Base-by-base conservation (phyloP, 2,329 filamentous ascomycete genomes). In the Epichloe glyceriae region DNA sequence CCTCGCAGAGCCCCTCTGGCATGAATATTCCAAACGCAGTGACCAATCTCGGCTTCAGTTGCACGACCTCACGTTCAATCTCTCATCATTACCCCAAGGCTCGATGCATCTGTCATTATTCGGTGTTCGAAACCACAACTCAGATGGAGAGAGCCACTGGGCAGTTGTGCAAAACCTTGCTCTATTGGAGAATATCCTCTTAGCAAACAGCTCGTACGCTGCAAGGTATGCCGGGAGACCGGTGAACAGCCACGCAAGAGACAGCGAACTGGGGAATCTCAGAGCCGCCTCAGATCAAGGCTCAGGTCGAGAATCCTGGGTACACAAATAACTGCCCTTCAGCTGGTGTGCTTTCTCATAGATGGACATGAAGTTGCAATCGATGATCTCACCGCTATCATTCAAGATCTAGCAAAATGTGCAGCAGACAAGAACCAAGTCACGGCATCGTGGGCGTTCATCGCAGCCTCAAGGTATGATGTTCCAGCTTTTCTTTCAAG, bases 371-470 rank as follows among this genome's bases (percentile, higher is more conserved):
- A 70, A 22, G 61, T 78, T 1, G 64, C 71, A 3, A 57, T 67
- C 34, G 75, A 82, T 34, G 76, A 79, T 11, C 67, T 84, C 26
- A 64, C 68, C 5, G 71, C 74, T 0, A 63, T 84, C 4, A 61
- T 93, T 3, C 71, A 74, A 8, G 74, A 77, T 42, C 67, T 94
- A 15, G 68, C 74, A 15, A 65, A 69, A 11, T 73, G 76, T 49
- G 78, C 85, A 42, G 74, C 78, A 10, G 85, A 93, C 60, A 90
- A 95, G 59, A 82, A 85, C 56, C 68, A 70, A 14, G 65, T 67
- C 8, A 70, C 83, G 40, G 78, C 83, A 7, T 87, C 83, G 0
- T 98, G 93, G 93, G 84, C 88, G 17, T 80, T 95, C 71, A 65
- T 96, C 49, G 84, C 83, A n/a, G 80, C 88, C 61, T 74, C 87